A percentile compares a stretch with the other conserved stretches of the same genome.
Conservation (phyloP, 345 rosid species). For the Rhizophora mangle region DNA sequence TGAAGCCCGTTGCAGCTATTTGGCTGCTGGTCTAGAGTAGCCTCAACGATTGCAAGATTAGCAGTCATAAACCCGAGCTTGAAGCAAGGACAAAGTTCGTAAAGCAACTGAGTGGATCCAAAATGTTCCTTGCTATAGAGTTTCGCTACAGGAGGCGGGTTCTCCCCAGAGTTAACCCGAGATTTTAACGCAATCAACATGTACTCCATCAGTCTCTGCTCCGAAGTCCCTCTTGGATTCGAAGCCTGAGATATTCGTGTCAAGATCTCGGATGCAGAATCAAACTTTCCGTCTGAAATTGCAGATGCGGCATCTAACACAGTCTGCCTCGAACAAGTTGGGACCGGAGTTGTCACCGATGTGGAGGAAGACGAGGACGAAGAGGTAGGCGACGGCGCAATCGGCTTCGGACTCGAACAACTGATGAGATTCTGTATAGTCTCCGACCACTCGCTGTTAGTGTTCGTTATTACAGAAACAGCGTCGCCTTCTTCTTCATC, state of each 20-base stretch:
- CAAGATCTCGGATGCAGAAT: conserved; percentile 60
- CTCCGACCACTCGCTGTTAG: conserved; percentile 83
- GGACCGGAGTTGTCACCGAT: conserved; percentile 57
- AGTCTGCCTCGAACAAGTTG: conserved; percentile 51
- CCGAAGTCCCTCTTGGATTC: conserved; percentile 57
- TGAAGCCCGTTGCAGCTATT: conserved; percentile 41
- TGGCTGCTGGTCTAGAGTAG: conserved; percentile 40
- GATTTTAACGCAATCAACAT: conserved; percentile 60
- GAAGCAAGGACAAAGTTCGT: conserved; percentile 76
- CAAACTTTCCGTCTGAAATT: conserved; percentile 66
- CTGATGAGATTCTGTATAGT: conserved; percentile 60
- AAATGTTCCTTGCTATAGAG: conserved; percentile 58
- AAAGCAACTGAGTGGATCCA: conserved; percentile 54
- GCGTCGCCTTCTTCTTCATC: conserved; percentile 62
- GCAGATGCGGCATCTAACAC: conserved; percentile 72
- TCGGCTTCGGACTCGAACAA: conserved; percentile 27
- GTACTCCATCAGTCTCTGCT: conserved; percentile 63
- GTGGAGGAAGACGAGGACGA: conserved; percentile 67
- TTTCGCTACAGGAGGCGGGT: conserved; percentile 51
- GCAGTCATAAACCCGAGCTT: conserved; percentile 87
- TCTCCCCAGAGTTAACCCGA: conserved; percentile 47
- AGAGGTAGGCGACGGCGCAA: conserved; percentile 57
- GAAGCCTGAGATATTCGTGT: conserved; percentile 46
- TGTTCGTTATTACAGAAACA: conserved; percentile 65
- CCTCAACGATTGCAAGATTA: conserved; percentile 74